Evolutionary conservation across 2,329 filamentous ascomycete genomes (phyloP).

Genomic region (Colletotrichum coccodes): DNA sequence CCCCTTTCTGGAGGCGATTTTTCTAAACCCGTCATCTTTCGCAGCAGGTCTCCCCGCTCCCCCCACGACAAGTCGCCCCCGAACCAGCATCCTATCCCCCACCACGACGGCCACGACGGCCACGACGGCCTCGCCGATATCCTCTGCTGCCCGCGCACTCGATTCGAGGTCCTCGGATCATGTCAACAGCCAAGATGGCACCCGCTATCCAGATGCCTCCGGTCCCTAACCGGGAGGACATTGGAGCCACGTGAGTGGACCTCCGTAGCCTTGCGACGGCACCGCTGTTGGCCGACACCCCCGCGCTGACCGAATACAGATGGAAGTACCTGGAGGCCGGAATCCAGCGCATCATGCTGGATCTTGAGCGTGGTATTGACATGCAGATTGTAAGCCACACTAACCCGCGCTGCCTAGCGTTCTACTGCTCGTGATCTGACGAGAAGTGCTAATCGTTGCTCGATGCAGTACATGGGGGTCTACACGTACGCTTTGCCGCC

Average conservation of each 20-base stretch:
- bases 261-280: slow-evolving; percentile 3
- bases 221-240: slow-evolving; percentile 70
- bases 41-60: slow-evolving; percentile 19
- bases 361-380: slow-evolving; percentile 91
- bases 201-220: slow-evolving; percentile 60
- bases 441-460: slow-evolving; percentile 19
- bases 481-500: slow-evolving; percentile 73
- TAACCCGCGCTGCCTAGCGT: slow-evolving; percentile 23
- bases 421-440: slow-evolving; percentile 4
- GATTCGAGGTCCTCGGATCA: slow-evolving; percentile 34
- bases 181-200: slow-evolving; percentile 48
- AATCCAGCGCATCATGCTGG: slow-evolving; percentile 92
- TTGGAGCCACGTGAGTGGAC: slow-evolving; percentile 57
- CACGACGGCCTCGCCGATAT: slow-evolving; percentile 37
- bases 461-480: slow-evolving; percentile 85
- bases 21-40: slow-evolving; percentile 20
- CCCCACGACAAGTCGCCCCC: slow-evolving; percentile 3
- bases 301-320: slow-evolving; percentile 55
- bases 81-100: slow-evolving; percentile 23
- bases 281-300: slow-evolving; percentile 4
- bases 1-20: background rate
- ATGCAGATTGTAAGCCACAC: slow-evolving; percentile 80
- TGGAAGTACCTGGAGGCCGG: slow-evolving; percentile 91
- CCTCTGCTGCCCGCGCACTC: slow-evolving; percentile 9
- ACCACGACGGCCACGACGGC: slow-evolving; percentile 34